Percentiles rank a stretch among this genome's conserved stretches.
These are phyloP conservation scores for Fraxinus nigra DNA, from an alignment of 305 asterid genomes.

Conservation along the genomic window DNA sequence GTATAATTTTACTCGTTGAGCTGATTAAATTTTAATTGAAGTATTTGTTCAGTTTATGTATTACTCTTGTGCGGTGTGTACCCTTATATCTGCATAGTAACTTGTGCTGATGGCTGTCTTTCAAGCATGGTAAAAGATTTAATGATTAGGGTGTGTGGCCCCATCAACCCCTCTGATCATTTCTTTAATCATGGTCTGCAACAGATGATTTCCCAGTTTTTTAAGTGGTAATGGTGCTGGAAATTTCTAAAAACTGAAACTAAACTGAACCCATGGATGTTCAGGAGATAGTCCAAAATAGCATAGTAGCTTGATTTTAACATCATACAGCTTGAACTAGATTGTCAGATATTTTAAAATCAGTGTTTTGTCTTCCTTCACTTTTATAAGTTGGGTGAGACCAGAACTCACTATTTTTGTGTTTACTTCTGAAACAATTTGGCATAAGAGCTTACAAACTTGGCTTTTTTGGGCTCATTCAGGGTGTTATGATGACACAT, in stretches of 20 bases:
- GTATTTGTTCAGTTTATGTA: not conserved
- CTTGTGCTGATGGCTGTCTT: not conserved
- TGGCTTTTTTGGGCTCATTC: slow-evolving; percentile 2
- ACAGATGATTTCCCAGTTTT: not conserved
- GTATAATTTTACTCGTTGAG: slow-evolving; percentile 15
- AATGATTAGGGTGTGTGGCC: not conserved
- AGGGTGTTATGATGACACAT: slow-evolving; percentile 99
- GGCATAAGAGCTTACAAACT: not conserved
- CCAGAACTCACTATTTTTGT: not conserved
- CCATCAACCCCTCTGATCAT: not conserved
- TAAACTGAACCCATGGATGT: not conserved
- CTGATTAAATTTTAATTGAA: not conserved
- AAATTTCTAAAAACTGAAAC: not conserved
- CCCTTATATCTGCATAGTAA: not conserved
- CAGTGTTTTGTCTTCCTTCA: not conserved
- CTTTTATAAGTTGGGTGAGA: not conserved
- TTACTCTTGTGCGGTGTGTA: slow-evolving; percentile 58
- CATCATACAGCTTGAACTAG: not conserved
- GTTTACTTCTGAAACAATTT: not conserved
- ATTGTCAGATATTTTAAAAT: not conserved
- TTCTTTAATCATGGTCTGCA: not conserved
- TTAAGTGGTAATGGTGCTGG: not conserved
- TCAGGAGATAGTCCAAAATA: not conserved
- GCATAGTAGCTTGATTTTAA: not conserved
- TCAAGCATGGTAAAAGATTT: not conserved